Conservation (phyloP, 371 early-diverging fungal genomes). For the Mortierella sp. region DNA sequence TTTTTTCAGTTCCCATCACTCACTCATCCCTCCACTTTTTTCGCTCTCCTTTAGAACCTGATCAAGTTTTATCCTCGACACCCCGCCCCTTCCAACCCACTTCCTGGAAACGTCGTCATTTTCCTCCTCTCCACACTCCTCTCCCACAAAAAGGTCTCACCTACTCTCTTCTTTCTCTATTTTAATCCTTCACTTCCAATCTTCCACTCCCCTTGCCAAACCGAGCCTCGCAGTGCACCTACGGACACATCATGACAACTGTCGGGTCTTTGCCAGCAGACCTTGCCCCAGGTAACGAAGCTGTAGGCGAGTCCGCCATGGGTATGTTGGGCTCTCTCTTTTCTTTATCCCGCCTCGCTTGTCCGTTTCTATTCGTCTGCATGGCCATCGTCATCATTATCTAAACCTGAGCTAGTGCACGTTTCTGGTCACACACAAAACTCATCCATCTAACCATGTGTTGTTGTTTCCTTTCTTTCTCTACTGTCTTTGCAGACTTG, state of each 20-base stretch:
- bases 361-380: background rate
- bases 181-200: background rate
- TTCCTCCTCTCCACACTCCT: background rate
- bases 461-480: background rate
- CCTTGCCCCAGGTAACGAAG: conserved; percentile 34
- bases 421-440: background rate
- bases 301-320: conserved; percentile 20
- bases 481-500: conserved; percentile 20
- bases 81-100: background rate
- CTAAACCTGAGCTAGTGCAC: conserved; percentile 6
- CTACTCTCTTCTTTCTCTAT: background rate
- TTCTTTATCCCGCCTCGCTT: background rate
- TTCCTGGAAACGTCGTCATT: background rate
- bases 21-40: no score
- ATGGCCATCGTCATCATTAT: conserved; percentile 8
- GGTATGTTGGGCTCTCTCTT: conserved; percentile 13
- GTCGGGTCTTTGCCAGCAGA: conserved; percentile 41
- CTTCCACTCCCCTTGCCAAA: background rate
- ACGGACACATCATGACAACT: conserved; percentile 29
- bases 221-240: background rate
- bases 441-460: background rate
- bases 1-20: background rate
- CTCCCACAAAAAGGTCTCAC: background rate
- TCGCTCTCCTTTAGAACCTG: background rate
- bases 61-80: background rate